A percentile compares a stretch with the other conserved stretches of the same genome.
Evolutionary conservation across 225 moss, liverwort and hornwort species (phyloP).

Genomic region (Anthoceros angustus): DNA sequence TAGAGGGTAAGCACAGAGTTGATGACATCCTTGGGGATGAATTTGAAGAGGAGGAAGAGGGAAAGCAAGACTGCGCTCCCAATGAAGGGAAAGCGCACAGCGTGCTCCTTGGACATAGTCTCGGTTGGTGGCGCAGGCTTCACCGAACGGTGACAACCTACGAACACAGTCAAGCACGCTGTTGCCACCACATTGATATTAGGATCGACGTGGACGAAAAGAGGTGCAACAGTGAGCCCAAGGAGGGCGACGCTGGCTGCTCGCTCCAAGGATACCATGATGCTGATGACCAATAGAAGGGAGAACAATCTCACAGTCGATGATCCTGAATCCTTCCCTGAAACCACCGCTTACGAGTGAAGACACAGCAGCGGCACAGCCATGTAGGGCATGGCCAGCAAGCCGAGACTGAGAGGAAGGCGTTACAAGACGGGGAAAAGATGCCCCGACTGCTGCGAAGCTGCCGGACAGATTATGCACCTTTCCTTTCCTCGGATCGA

Average conservation of each 20-base stretch:
- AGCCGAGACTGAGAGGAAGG: too few species aligned
- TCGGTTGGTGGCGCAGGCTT: conserved; percentile 93
- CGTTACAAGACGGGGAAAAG: too few species aligned
- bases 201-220: conserved; percentile 81
- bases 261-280: neutral
- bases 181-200: conserved; percentile 97
- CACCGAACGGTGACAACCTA: conserved; percentile 95
- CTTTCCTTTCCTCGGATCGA: too few species aligned
- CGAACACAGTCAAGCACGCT: conserved; percentile 86
- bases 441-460: too few species aligned
- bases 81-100: conserved; percentile 98
- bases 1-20: conserved; percentile 96
- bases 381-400: too few species aligned
- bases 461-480: too few species aligned
- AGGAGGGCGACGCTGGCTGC: conserved; percentile 1
- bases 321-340: too few species aligned
- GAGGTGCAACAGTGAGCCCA: conserved; percentile 75
- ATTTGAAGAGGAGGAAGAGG: conserved; percentile 97
- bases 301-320: too few species aligned
- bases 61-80: conserved; percentile 97
- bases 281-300: neutral
- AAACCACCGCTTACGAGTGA: too few species aligned
- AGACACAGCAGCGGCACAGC: too few species aligned
- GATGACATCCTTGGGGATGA: conserved; percentile 97
- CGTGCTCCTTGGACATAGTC: conserved; percentile 99